Conservation (phyloP, 1,284 basidiomycete species). For the Cystobasidium slooffiae region DNA sequence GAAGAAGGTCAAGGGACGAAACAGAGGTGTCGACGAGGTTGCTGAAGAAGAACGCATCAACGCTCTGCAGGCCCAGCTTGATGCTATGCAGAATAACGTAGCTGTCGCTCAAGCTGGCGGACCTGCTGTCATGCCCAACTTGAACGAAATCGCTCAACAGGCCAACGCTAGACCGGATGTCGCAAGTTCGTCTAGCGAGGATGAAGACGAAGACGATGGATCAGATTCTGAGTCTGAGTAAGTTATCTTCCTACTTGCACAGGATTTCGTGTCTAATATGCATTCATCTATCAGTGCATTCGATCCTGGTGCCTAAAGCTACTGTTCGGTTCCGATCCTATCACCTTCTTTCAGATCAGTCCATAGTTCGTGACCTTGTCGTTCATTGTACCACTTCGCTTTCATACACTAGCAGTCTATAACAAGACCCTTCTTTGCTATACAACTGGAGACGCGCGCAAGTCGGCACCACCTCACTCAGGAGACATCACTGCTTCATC, state of each 20-base stretch:
- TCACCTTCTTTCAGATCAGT: not conserved
- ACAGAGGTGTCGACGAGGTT: slow-evolving; percentile 77
- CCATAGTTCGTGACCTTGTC: not conserved
- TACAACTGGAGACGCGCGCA: too few species aligned
- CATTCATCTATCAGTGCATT: slow-evolving; percentile 2
- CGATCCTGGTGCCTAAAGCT: slow-evolving; percentile 15
- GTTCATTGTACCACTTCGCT: too few species aligned
- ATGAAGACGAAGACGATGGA: slow-evolving; percentile 41
- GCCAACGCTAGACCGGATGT: slow-evolving; percentile 34
- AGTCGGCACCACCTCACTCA: too few species aligned
- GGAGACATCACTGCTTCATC: too few species aligned
- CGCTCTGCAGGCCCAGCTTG: slow-evolving; percentile 78
- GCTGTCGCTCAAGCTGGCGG: slow-evolving; percentile 26
- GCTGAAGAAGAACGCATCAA: slow-evolving; percentile 87
- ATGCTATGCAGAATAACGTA: slow-evolving; percentile 65
- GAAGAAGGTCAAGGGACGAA: slow-evolving; percentile 59
- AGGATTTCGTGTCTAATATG: not conserved
- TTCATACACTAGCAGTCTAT: too few species aligned
- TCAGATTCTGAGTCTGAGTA: slow-evolving; percentile 43
- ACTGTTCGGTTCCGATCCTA: not conserved
- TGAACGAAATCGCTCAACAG: slow-evolving; percentile 18
- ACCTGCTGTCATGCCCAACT: slow-evolving; percentile 29
- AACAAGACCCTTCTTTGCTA: too few species aligned
- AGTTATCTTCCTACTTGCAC: not conserved
- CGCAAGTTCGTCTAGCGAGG: slow-evolving; percentile 39